Base-by-base conservation (phyloP, 2,329 filamentous ascomycete genomes). In the Apiospora aurea region DNA sequence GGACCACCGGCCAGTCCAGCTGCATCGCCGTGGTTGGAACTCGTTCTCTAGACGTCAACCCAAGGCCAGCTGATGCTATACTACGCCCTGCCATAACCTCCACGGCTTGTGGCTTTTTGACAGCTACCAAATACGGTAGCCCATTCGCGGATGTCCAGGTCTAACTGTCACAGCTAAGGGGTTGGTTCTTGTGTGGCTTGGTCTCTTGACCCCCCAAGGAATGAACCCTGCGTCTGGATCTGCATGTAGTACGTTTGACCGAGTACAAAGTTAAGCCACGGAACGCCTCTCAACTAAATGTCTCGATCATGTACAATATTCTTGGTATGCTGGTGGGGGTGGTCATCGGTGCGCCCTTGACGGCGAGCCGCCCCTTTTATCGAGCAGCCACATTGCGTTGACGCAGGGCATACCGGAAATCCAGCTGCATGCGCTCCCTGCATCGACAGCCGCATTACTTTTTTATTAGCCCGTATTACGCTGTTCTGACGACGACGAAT, bases 311-410 rank as follows among this genome's bases (percentile, higher is more conserved):
- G 57, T 64, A 64, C 57, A 64, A 21, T n/a, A 18, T 18, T 61
- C 11, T 2, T 64, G 11, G 8, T 14, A 18, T 29, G n/a, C 11
- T 38, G 57, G 29, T 64, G 18, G 29, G 34, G 34, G 57, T 64
- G 57, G 57, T 64, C 57, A 64, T 64, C 18, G 57, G 57, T 64
- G 29, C 34, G 34, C 18, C 57, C 57, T 38, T 24, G 21, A 41
- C 57, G 34, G 34, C 57, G 57, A 64, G 57, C 57, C 57, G 34
- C 57, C 34, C 34, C 21, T 41, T 64, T 64, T n/a, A 64, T 38
- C 57, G 18, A 64, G 13, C 34, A 21, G 57, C 34, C 53, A 61
- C 53, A 61, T 61, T 38, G 16, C 53, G 16, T 38, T 38, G 18
- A 21, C 29, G 53, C 53, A 38, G 34, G 51, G 29, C 16, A 34